Evolutionary conservation across 164 flowering plant species (phyloP).

Genomic region (Saururus chinensis): DNA sequence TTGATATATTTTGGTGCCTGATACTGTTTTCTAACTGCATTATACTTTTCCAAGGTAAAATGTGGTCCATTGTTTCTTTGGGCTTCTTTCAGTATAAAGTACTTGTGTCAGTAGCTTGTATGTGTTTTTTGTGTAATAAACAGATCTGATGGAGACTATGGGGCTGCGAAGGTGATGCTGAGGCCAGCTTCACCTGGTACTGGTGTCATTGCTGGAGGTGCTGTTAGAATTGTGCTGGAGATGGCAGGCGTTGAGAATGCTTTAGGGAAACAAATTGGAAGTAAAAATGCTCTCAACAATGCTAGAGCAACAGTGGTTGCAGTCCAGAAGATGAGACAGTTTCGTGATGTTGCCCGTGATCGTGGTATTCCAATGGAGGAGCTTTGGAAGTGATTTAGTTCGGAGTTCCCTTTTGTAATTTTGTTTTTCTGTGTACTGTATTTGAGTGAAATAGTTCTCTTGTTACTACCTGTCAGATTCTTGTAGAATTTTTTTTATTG

Average conservation of each 20-base stretch:
- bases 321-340: constrained; percentile 68
- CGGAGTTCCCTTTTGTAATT: not conserved
- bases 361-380: constrained; percentile 98
- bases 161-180: constrained; percentile 97
- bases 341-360: constrained; percentile 64
- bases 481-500: too few species aligned
- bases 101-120: not conserved
- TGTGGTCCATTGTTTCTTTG: not conserved
- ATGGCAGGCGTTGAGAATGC: constrained; percentile 99
- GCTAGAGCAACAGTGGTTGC: constrained; percentile 90
- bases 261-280: constrained; percentile 84
- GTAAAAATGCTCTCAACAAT: constrained; percentile 88
- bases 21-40: too few species aligned
- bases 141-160: constrained; percentile 83
- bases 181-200: constrained; percentile 98
- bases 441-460: not conserved
- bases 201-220: constrained; percentile 96
- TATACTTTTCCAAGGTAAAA: not conserved
- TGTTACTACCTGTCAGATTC: not conserved
- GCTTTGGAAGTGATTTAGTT: constrained; percentile 62
- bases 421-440: not conserved
- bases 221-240: constrained; percentile 82
- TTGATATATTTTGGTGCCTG: too few species aligned
- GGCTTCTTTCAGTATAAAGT: not conserved
- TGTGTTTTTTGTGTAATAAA: not conserved